phyloP scores from a whole-genome alignment of 257 asterid species.

The Gentiana macrophylla region DNA sequence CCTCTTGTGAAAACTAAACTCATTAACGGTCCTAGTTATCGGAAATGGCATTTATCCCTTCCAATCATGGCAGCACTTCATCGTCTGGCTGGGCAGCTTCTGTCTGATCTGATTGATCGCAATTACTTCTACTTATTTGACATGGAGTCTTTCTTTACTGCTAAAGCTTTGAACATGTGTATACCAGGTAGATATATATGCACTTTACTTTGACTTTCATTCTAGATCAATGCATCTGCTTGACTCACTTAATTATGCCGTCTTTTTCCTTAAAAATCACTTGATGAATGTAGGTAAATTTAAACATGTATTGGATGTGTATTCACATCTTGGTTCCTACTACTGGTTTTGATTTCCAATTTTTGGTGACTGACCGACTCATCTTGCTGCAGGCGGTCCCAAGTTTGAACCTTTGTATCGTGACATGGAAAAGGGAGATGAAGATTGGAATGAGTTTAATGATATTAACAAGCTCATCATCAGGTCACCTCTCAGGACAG shows the following conservation, averaged over 20 bases:
- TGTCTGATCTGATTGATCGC: constrained; percentile 85
- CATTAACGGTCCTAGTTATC: constrained; percentile 94
- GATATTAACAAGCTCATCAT: constrained; percentile 94
- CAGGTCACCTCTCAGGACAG: constrained; percentile 98
- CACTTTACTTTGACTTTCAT: not conserved
- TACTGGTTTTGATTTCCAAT: not conserved
- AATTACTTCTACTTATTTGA: constrained; percentile 92
- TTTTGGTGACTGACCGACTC: constrained; percentile 2
- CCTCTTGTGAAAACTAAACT: constrained; percentile 95
- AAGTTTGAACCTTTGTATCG: constrained; percentile 97
- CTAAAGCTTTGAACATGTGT: constrained; percentile 97
- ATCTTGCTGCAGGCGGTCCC: constrained; percentile 73
- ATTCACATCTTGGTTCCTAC: not conserved
- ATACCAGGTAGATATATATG: constrained; percentile 58
- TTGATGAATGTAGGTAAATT: not conserved
- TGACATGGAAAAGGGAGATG: constrained; percentile 99
- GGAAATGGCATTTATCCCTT: constrained; percentile 96
- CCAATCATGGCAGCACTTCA: constrained; percentile 98
- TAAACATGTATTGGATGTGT: not conserved
- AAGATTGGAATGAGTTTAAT: constrained; percentile 98
- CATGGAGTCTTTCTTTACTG: constrained; percentile 97
- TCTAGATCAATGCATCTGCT: no score
- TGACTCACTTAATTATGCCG: no score
- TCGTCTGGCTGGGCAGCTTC: constrained; percentile 96
- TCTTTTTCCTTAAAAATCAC: no score